Conservation (phyloP, 257 asterid genomes). For the Solanum ahanhuiri region DNA sequence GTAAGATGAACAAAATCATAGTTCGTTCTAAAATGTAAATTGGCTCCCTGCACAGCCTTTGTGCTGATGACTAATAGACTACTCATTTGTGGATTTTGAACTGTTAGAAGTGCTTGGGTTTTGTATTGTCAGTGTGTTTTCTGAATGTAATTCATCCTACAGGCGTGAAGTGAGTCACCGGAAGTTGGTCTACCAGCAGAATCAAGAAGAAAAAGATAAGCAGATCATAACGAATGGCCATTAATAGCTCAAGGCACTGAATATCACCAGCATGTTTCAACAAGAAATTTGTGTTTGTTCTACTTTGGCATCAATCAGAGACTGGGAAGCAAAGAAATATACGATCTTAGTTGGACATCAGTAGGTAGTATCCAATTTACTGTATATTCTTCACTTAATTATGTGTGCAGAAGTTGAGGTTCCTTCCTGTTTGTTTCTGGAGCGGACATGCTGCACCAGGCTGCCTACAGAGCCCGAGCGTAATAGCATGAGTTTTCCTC, state of each 20-base stretch:
- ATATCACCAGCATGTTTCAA: not conserved
- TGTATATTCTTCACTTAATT: not conserved
- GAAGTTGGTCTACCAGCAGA: conserved; percentile 7
- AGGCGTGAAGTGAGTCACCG: conserved; percentile 19
- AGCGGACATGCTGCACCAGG: not conserved
- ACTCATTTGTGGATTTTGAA: not conserved
- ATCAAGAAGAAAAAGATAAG: conserved; percentile 6
- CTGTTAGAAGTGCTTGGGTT: not conserved
- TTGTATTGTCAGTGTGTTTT: not conserved
- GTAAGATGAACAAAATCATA: not conserved
- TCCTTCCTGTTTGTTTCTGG: not conserved
- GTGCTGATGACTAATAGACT: not conserved
- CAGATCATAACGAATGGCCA: conserved; percentile 9
- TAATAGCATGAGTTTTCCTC: not conserved
- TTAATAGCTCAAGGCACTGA: not conserved
- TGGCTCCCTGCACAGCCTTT: not conserved
- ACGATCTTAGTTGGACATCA: not conserved
- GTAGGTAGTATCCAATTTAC: not conserved
- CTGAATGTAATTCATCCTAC: not conserved
- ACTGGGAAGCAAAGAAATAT: not conserved
- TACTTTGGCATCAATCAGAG: not conserved
- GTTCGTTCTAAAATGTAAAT: not conserved
- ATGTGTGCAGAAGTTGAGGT: not conserved
- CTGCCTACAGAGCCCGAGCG: not conserved
- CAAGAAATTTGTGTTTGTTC: not conserved